These are phyloP conservation scores for Solanum neorickii DNA, from an alignment of 257 asterid species.

Conservation along the genomic window DNA sequence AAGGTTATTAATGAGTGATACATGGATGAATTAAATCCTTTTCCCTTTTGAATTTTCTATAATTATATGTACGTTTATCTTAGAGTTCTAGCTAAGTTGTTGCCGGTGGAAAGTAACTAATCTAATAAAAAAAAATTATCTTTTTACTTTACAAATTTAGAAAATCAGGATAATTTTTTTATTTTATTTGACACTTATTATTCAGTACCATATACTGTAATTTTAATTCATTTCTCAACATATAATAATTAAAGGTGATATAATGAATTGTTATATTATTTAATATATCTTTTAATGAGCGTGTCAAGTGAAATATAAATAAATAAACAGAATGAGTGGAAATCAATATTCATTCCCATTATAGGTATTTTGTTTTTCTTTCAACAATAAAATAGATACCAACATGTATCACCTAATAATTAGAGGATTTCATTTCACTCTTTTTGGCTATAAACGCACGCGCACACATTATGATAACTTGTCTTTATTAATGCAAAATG, in stretches of 20 bases:
- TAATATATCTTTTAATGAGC: accelerated
- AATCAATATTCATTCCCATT: background rate
- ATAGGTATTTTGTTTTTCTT: background rate
- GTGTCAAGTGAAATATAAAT: background rate
- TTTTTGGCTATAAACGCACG: background rate
- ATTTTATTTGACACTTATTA: background rate
- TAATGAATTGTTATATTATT: no score
- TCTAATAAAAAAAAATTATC: no score
- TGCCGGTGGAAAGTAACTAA: background rate
- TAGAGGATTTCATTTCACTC: background rate
- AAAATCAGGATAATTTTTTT: no score
- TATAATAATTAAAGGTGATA: no score
- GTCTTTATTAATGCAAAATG: background rate
- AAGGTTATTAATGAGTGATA: background rate
- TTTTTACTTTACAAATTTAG: no score
- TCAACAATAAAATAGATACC: background rate
- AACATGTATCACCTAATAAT: background rate
- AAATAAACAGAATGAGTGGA: no score
- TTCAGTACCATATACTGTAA: background rate
- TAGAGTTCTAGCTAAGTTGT: background rate
- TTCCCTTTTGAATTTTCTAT: background rate
- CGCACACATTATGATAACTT: background rate
- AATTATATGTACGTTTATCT: background rate
- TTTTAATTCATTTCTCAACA: background rate
- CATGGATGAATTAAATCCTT: background rate